A percentile compares a stretch with the other conserved stretches of the same genome.
Conservation (phyloP, 257 asterid species). For the Plantago elongata region DNA sequence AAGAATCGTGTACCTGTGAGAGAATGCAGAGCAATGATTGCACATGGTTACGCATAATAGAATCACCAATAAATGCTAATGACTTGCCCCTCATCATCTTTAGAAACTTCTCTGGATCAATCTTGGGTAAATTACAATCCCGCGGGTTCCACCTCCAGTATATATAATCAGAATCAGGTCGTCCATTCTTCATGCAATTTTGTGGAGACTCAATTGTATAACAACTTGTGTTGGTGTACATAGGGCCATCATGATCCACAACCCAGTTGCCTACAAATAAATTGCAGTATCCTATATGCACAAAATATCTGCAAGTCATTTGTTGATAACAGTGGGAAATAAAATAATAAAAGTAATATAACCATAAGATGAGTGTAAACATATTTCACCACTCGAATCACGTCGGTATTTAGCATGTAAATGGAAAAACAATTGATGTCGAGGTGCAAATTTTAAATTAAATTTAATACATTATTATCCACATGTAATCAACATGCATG, state of each 20-base stretch:
- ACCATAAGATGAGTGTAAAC: no score
- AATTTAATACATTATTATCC: not conserved
- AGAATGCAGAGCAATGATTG: conserved; percentile 81
- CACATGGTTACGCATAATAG: conserved; percentile 81
- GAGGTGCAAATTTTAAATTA: not conserved
- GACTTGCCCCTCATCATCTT: conserved; percentile 49
- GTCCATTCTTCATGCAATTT: conserved; percentile 72
- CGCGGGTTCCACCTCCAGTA: conserved; percentile 82
- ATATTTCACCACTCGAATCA: conserved; percentile 2
- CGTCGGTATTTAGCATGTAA: not conserved
- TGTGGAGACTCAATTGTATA: conserved; percentile 56
- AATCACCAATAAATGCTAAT: conserved; percentile 71
- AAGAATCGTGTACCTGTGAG: conserved; percentile 52
- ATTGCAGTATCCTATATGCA: conserved; percentile 46
- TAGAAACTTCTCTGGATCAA: conserved; percentile 48
- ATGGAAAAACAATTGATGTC: not conserved
- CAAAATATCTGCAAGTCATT: not conserved
- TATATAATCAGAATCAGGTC: conserved; percentile 61
- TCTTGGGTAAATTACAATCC: conserved; percentile 50
- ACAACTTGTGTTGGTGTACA: conserved; percentile 56
- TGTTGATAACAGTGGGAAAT: not conserved
- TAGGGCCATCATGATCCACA: conserved; percentile 50
- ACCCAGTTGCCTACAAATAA: conserved; percentile 73
- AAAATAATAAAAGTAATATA: not conserved
- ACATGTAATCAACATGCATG: no score